phyloP scores from a whole-genome alignment of 192 early-diverging fungal genomes.

The Backusella macrospora region DNA sequence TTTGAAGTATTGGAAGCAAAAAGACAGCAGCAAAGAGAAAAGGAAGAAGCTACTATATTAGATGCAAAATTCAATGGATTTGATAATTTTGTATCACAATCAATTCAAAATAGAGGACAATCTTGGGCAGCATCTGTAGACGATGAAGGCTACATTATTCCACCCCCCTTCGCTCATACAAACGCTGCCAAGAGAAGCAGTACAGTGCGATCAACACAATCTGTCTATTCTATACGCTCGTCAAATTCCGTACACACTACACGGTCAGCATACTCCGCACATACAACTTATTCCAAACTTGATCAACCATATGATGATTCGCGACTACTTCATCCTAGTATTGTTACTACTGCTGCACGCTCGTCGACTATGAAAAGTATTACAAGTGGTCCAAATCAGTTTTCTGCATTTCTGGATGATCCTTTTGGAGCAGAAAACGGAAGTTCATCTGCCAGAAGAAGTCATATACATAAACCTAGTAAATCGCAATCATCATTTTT shows the following conservation, averaged over 20 bases:
- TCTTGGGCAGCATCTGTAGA: not conserved
- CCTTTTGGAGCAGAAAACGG: constrained; percentile 13
- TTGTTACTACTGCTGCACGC: not conserved
- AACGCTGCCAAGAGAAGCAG: not conserved
- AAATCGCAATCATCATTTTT: constrained; percentile 36
- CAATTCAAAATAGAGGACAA: not conserved
- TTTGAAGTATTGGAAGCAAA: constrained; percentile 34
- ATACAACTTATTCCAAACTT: not conserved
- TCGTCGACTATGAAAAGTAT: not conserved
- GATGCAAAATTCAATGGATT: constrained; percentile 35
- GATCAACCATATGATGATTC: not conserved
- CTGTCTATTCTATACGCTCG: not conserved
- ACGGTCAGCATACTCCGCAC: not conserved
- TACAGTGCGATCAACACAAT: not conserved
- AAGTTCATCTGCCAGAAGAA: not conserved
- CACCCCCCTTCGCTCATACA: constrained; percentile 7
- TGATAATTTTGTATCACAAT: constrained; percentile 23
- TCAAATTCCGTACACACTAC: not conserved
- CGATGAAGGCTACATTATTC: not conserved
- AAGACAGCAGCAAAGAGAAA: constrained; percentile 7
- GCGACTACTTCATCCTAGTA: not conserved
- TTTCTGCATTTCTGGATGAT: constrained; percentile 15
- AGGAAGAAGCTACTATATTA: constrained; percentile 27
- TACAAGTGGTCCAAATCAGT: not conserved
- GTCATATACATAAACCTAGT: constrained; percentile 13